Conservation (phyloP, 2,329 filamentous ascomycete species). For the Calonectria pseudoreteaudii region DNA sequence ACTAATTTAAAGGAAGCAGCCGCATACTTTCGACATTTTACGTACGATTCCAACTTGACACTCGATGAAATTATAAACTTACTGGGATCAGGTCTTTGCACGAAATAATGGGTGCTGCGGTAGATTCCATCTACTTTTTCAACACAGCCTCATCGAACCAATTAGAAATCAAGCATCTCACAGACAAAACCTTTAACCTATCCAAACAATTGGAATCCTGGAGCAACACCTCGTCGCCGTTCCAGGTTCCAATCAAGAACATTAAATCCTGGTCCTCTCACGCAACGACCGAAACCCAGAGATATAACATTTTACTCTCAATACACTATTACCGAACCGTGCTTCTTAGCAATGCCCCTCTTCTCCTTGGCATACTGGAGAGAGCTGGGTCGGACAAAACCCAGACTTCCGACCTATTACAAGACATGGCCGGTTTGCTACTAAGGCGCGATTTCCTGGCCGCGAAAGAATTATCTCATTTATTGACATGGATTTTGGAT, state of each 20-base stretch:
- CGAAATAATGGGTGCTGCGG: constrained; percentile 31
- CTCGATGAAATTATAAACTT: background rate
- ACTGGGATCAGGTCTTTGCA: constrained; percentile 30
- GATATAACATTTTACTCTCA: constrained; percentile 53
- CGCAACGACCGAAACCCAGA: constrained; percentile 13
- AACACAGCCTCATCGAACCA: constrained; percentile 31
- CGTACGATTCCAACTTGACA: constrained; percentile 14
- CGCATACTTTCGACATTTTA: constrained; percentile 32
- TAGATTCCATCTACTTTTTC: constrained; percentile 35
- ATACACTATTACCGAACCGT: constrained; percentile 50
- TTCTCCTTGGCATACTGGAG: constrained; percentile 34
- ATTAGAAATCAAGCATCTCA: constrained; percentile 23
- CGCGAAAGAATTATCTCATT: constrained; percentile 30
- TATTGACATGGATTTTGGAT: constrained; percentile 33
- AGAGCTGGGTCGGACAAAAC: constrained; percentile 4
- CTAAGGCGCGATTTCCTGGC: constrained; percentile 39
- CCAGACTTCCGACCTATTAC: constrained; percentile 22
- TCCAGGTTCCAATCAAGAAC: constrained; percentile 18
- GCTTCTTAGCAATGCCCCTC: constrained; percentile 9
- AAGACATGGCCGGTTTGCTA: constrained; percentile 31
- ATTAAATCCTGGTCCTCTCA: constrained; percentile 17
- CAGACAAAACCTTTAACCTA: constrained; percentile 32
- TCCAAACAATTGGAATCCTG: constrained; percentile 33
- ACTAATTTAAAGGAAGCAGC: constrained; percentile 17
- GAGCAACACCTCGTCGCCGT: constrained; percentile 14